Evolutionary conservation across 176 grass and related monocot species (phyloP).

Genomic region (Musa troglodytarum): DNA sequence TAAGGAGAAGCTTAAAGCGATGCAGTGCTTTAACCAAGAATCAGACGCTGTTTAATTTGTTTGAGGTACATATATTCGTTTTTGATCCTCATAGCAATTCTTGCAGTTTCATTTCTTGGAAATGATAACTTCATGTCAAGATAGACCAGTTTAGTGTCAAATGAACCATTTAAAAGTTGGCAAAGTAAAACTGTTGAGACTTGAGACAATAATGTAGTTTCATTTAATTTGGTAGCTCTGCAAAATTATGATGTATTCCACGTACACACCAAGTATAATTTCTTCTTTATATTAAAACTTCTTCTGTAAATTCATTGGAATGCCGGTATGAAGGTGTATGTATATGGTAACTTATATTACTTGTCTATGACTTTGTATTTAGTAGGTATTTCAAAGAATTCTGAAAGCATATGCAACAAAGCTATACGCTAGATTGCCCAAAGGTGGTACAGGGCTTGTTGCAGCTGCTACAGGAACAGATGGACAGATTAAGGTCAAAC

Average conservation of each 20-base stretch:
- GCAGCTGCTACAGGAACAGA: constrained; percentile 95
- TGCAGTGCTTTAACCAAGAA: constrained; percentile 95
- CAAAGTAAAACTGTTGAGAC: background rate
- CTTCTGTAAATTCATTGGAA: background rate
- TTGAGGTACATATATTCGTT: constrained; percentile 40
- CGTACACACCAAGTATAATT: background rate
- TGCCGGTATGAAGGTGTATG: background rate
- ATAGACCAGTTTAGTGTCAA: background rate
- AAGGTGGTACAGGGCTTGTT: constrained; percentile 90
- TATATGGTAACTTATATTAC: background rate
- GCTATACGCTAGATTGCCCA: constrained; percentile 75
- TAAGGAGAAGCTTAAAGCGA: constrained; percentile 98
- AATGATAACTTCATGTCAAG: background rate
- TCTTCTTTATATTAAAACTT: background rate
- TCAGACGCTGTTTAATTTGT: constrained; percentile 86
- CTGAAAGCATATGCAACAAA: constrained; percentile 88
- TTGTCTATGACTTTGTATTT: background rate
- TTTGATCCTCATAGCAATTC: background rate
- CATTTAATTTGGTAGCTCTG: background rate
- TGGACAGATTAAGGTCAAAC: constrained; percentile 76
- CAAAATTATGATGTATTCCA: background rate
- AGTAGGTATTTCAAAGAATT: constrained; percentile 94
- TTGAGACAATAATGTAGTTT: background rate
- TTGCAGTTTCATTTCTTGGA: background rate
- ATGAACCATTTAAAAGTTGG: background rate